A percentile compares a stretch with the other conserved stretches of the same genome.
phyloP scores from a whole-genome alignment of 495 filamentous ascomycete genomes.

The Aspergillus olivimuriae region DNA sequence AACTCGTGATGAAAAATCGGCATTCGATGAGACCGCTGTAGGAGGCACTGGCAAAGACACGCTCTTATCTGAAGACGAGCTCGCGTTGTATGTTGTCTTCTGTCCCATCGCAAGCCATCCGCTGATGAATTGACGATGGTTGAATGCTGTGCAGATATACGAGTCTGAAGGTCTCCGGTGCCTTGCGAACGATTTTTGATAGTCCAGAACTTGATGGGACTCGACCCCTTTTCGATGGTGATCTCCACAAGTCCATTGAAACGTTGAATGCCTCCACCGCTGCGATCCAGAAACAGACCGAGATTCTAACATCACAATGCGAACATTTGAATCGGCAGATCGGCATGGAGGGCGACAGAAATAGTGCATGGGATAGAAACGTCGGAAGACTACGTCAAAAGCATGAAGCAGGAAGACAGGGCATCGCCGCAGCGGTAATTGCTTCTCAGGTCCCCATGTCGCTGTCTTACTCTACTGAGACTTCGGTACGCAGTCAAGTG shows the following conservation, averaged over 20 bases:
- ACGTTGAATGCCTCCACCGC: constrained; percentile 32
- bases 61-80: constrained; percentile 37
- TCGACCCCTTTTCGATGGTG: constrained; percentile 34
- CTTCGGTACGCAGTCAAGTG: constrained; percentile 23
- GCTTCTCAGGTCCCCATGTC: background rate
- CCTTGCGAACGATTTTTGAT: constrained; percentile 23
- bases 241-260: constrained; percentile 32
- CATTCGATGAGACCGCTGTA: too few relatives aligned
- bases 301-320: constrained; percentile 24
- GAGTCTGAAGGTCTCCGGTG: constrained; percentile 26
- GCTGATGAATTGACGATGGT: background rate
- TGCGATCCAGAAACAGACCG: constrained; percentile 29
- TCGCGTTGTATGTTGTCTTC: constrained; percentile 23
- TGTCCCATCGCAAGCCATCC: background rate
- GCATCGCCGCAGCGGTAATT: constrained; percentile 27
- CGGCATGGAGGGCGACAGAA: constrained; percentile 17
- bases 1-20: too few relatives aligned
- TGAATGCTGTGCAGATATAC: constrained; percentile 19
- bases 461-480: constrained; percentile 17
- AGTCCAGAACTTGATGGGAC: constrained; percentile 22
- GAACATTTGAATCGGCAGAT: constrained; percentile 24
- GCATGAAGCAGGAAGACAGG: constrained; percentile 33
- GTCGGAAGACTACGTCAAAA: constrained; percentile 29
- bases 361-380: constrained; percentile 19
- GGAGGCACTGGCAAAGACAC: constrained; percentile 28